A percentile compares a stretch with the other conserved stretches of the same genome.
Evolutionary conservation across 768 basidiomycete species (phyloP).

Genomic region (Pholiota microspora): DNA sequence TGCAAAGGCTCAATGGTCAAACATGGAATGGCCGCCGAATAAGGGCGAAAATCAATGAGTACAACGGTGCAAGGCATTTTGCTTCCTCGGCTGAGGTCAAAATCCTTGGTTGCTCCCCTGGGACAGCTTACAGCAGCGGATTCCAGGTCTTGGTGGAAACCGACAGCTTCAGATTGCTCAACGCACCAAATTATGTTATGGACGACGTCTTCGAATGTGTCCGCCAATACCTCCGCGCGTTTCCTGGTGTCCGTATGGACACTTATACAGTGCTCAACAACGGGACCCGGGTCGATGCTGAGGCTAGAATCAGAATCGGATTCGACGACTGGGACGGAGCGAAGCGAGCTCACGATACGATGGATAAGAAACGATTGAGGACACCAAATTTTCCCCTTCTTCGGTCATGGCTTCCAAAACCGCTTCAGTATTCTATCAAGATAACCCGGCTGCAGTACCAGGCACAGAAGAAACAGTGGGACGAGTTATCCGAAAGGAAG

Average conservation of each 20-base stretch:
- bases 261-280: conserved; percentile 14
- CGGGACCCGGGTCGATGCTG: conserved; percentile 9
- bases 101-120: conserved; percentile 38
- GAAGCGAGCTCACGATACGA: conserved; percentile 32
- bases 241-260: conserved; percentile 14
- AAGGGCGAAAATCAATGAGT: conserved; percentile 42
- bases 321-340: conserved; percentile 52
- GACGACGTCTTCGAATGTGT: conserved; percentile 6
- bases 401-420: conserved; percentile 42
- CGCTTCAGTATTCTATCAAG: conserved; percentile 48
- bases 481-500: conserved; percentile 38
- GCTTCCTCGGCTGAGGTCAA: conserved; percentile 31
- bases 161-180: conserved; percentile 13
- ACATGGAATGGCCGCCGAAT: conserved; percentile 41
- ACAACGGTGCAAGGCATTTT: conserved; percentile 16
- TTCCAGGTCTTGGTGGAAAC: conserved; percentile 27
- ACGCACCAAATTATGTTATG: conserved; percentile 6
- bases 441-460: conserved; percentile 48
- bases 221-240: conserved; percentile 4
- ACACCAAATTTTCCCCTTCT: conserved; percentile 28
- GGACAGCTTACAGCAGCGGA: conserved; percentile 22
- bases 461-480: conserved; percentile 51
- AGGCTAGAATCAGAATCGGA: conserved; percentile 33
- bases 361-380: conserved; percentile 27
- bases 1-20: conserved; percentile 32